phyloP scores from a whole-genome alignment of 306 rosid genomes.

The Cyclanthera cordifolia region DNA sequence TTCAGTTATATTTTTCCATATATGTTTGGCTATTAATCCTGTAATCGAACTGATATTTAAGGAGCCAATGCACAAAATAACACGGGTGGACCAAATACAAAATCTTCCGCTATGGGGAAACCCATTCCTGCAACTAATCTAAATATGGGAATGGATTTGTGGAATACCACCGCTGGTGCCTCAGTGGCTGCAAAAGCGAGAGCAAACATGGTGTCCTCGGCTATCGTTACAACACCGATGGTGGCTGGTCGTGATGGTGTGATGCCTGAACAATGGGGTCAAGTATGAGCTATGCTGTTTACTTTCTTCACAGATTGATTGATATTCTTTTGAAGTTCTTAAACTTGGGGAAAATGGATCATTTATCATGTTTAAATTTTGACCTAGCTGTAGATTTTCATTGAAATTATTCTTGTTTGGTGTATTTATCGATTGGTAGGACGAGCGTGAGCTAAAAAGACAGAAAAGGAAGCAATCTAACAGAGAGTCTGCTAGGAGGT shows the following conservation, averaged over 20 bases:
- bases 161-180: conserved; percentile 59
- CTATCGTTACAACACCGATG: conserved; percentile 27
- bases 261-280: conserved; percentile 72
- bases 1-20: too few species aligned
- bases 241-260: conserved; percentile 35
- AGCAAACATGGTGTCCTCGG: conserved; percentile 41
- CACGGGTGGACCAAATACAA: conserved; percentile 30
- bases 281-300: conserved; percentile 30
- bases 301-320: neutral
- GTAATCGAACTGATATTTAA: conserved; percentile 17
- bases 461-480: conserved; percentile 98
- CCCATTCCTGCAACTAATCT: conserved; percentile 68
- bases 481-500: conserved; percentile 95
- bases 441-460: conserved; percentile 87
- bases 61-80: conserved; percentile 84
- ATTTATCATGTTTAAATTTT: neutral
- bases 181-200: conserved; percentile 53
- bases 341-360: neutral
- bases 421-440: conserved; percentile 32
- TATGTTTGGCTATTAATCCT: neutral
- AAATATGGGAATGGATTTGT: conserved; percentile 89
- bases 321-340: neutral
- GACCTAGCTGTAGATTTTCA: neutral
- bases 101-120: conserved; percentile 45
- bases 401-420: neutral